Evolutionary conservation across 2,329 filamentous ascomycete genomes (phyloP).

Genomic region (Amylocarpus encephaloides): DNA sequence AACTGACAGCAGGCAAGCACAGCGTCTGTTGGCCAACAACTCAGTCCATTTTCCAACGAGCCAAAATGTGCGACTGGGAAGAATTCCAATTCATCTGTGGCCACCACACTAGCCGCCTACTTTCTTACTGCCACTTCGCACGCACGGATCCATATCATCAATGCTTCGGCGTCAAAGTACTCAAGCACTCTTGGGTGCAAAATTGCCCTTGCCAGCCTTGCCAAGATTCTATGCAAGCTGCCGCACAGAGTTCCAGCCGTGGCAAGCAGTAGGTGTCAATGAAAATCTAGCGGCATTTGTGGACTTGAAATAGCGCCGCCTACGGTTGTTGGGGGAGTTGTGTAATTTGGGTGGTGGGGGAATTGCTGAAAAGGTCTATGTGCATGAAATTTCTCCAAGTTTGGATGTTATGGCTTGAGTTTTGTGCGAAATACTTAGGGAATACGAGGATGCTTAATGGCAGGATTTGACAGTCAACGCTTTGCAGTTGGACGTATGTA

Average conservation of each 20-base stretch:
- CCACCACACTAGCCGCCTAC: conserved; percentile 53
- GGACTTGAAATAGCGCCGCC: no score
- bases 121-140: conserved; percentile 68
- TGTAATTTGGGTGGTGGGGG: no score
- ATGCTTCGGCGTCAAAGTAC: conserved; percentile 61
- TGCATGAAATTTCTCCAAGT: no score
- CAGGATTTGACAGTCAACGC: no score
- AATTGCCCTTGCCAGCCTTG: conserved; percentile 47
- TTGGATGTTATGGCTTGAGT: no score
- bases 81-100: conserved; percentile 61
- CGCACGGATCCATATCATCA: conserved; percentile 65
- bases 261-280: background rate
- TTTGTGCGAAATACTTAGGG: no score
- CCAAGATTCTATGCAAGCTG: conserved; percentile 13
- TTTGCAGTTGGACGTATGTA: no score
- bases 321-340: no score
- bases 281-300: background rate
- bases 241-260: background rate
- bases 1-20: background rate
- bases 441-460: no score
- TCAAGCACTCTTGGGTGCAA: conserved; percentile 55
- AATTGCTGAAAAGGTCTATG: no score
- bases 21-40: background rate
- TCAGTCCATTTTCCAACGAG: background rate
- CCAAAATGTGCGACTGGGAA: conserved; percentile 63